Percentiles rank a stretch among this genome's conserved stretches.
Evolutionary conservation across 345 rosid species (phyloP).

Genomic region (Durio zibethinus): DNA sequence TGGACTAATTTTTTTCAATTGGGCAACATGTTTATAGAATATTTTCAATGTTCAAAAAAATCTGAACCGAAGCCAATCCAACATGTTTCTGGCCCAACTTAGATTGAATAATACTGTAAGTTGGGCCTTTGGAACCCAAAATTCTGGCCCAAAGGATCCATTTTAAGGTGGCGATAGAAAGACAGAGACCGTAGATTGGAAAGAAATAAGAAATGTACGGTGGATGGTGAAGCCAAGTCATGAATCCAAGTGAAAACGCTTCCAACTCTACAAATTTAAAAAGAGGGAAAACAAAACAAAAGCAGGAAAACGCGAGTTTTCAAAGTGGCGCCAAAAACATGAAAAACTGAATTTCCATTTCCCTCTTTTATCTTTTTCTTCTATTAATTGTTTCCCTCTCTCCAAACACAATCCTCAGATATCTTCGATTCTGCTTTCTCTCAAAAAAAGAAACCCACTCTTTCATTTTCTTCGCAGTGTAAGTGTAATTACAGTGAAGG

Average conservation of each 20-base stretch:
- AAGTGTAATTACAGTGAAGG: constrained; percentile 40
- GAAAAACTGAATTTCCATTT: not conserved
- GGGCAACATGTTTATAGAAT: no score
- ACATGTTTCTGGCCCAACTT: no score
- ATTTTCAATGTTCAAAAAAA: no score
- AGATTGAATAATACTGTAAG: no score
- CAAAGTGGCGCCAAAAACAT: not conserved
- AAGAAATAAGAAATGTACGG: not conserved
- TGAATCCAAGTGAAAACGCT: not conserved
- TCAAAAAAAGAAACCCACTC: not conserved
- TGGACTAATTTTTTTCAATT: no score
- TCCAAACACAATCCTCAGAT: not conserved
- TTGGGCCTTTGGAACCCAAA: no score
- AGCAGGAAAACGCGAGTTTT: not conserved
- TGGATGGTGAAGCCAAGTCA: constrained; percentile 5
- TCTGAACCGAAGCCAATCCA: no score
- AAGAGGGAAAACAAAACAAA: not conserved
- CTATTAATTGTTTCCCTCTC: not conserved
- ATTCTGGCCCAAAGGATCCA: no score
- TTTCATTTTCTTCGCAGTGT: not conserved
- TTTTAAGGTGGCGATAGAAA: not conserved
- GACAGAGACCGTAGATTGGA: not conserved
- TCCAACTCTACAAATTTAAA: not conserved
- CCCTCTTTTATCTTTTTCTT: not conserved
- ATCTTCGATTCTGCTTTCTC: not conserved